Base-by-base conservation (phyloP, 352 stramenopile genomes). In the Peronospora belbahrii region DNA sequence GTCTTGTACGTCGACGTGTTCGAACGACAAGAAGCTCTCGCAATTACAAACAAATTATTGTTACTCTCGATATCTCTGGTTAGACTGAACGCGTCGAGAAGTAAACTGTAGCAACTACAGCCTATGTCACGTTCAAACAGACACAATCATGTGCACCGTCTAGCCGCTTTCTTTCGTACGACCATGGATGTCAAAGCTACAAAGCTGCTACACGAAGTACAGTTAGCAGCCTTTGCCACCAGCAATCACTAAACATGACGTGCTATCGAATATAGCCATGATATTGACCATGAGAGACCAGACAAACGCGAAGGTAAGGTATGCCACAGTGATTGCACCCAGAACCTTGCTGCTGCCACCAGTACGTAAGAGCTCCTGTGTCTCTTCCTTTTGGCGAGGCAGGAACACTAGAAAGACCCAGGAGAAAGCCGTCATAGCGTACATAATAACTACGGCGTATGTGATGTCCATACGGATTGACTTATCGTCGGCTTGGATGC, bases 391-490 rank as follows among this genome's bases (percentile, higher is more conserved):
- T 23, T 68, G 59, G 13, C 34, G 59, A 18, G 77, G 56, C 2
- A 65, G 19, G 3, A 65, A 35, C 1, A 59, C 11, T 18, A 65
- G 10, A 19, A 65, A 65, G 1, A 60, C 49, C 49, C 50, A 65
- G 14, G 56, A 65, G 22, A 65, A 65, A 11, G 35, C 13, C n/a
- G 56, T 60, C 56, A 65, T 65, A 0, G 40, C 42, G 40, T 65
- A 65, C 56, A 65, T 65, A 27, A 65, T 73, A 18, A 79, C 43
- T 4, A 77, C 39, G 5, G 46, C 19, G 19, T 74, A 71, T 9
- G 72, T 50, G 11, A 80, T 47, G 6, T 84, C 59, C 14, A 41
- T 35, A 9, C 71, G 65, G 25, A 71, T 59, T 0, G 31, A 35
- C 24, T 55, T 33, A 19, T 56, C 49, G 37, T 78, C 67, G 0